Evolutionary conservation across 1,139 yeast genomes (phyloP).

Genomic region (Diutina pseudorugosa): DNA sequence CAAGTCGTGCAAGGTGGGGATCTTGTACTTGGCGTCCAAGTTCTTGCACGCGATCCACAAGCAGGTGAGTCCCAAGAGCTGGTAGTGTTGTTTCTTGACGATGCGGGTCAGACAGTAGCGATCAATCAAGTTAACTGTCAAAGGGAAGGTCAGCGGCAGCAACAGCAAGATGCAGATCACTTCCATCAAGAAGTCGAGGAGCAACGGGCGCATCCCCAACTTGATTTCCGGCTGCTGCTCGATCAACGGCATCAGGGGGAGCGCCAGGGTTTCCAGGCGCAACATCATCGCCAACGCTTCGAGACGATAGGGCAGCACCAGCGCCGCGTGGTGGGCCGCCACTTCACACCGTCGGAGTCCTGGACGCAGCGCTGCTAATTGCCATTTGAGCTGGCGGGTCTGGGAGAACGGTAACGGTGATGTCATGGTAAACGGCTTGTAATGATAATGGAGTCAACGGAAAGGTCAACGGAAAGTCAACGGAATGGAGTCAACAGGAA

Average conservation of each 20-base stretch:
- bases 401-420: neutral
- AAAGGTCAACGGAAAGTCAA: too few relatives aligned
- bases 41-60: slow-evolving; percentile 68
- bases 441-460: too few relatives aligned
- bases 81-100: slow-evolving; percentile 47
- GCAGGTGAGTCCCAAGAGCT: slow-evolving; percentile 56
- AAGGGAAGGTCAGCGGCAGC: slow-evolving; percentile 40
- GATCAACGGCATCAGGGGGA: slow-evolving; percentile 28
- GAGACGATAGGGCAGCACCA: slow-evolving; percentile 27
- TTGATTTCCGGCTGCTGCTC: slow-evolving; percentile 42
- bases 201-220: slow-evolving; percentile 35
- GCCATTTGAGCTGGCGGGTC: neutral
- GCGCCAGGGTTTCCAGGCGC: slow-evolving; percentile 19
- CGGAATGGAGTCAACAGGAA: too few relatives aligned
- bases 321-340: slow-evolving; percentile 23
- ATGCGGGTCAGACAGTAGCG: slow-evolving; percentile 37
- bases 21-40: slow-evolving; percentile 54
- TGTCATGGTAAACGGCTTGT: neutral
- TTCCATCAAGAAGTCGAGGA: slow-evolving; percentile 43
- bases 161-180: slow-evolving; percentile 37
- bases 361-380: neutral
- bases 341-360: slow-evolving; percentile 10
- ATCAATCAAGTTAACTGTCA: slow-evolving; percentile 42
- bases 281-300: slow-evolving; percentile 30
- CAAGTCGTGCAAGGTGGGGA: slow-evolving; percentile 45